Evolutionary conservation across 129 eudicot genomes (phyloP), one percentile per base, ranked within the genome.

Genomic region (Glebionis coronaria): DNA sequence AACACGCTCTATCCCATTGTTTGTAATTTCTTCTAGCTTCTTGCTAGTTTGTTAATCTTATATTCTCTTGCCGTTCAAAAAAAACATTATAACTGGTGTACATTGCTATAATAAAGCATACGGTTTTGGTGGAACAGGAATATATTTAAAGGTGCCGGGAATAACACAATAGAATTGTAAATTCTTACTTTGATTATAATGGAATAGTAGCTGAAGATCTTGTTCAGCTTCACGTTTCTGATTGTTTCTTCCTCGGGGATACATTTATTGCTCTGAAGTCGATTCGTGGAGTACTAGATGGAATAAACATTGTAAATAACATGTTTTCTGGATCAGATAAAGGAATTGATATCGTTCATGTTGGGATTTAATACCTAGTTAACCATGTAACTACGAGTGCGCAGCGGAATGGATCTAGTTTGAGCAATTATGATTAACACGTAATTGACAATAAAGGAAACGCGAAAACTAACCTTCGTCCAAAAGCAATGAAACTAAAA

Each of bases 91-190:
- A 5, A 80, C 96, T 0, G 97, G 96, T 0, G 93, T 91, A 6
- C 97, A 91, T 76, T 88, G 95, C 49, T 91, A 91, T 72, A 91
- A 91, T 54, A 91, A 91, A 69, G 97, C 96, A 1, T 62, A 84
- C 5, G 86, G 90, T 1, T 85, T 91, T 56, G 97, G 96, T 28
- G 97, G 97, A 12, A 76, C 78, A 1, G 97, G 97, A 35, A 80
- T 91, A 35, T 85, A 79, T 27, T 42, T 91, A 18, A 85, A 80
- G 45, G 55, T 84, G 3, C 94, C 94, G 0, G 96, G 97, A 6
- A 46, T 87, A 12, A 82, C 97, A 14, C 97, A 91, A 68, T 2
- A 60, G 96, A 44, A 88, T 91, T 3, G 90, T 87, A 0, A 78
- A 85, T 51, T 91, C 84, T 5, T 91, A 91, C 79, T 23, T 91